Evolutionary conservation across 2,329 filamentous ascomycete species (phyloP).

Genomic region (Pseudocercospora pini-densiflorae): DNA sequence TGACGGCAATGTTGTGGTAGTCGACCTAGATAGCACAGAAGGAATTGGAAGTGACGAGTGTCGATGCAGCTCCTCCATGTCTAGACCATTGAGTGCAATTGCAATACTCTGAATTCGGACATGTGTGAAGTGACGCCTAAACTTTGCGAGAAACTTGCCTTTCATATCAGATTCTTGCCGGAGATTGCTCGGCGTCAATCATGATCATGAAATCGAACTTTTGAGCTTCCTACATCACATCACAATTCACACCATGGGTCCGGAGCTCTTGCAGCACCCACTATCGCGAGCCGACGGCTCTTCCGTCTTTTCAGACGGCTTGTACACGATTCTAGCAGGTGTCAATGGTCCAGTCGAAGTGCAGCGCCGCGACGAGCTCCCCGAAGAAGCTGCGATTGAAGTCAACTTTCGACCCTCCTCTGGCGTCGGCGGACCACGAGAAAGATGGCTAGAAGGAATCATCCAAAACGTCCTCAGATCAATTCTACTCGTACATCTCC

Average conservation of each 20-base stretch:
- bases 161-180: neutral
- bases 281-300: conserved; percentile 79
- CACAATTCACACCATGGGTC: conserved; percentile 24
- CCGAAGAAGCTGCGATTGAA: conserved; percentile 88
- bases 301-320: conserved; percentile 73
- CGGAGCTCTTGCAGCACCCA: conserved; percentile 40
- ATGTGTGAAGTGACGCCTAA: neutral
- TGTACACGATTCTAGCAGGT: conserved; percentile 80
- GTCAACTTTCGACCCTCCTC: conserved; percentile 85
- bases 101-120: neutral
- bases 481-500: conserved; percentile 74
- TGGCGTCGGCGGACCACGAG: conserved; percentile 68
- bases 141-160: neutral
- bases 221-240: neutral
- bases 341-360: conserved; percentile 96
- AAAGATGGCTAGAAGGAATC: conserved; percentile 78
- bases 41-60: neutral
- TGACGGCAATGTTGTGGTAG: neutral
- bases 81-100: neutral
- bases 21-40: neutral
- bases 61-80: neutral
- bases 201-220: neutral
- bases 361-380: conserved; percentile 82
- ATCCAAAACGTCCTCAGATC: conserved; percentile 73
- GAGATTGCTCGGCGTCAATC: neutral